These are phyloP conservation scores for Sporothrix mexicana DNA, from an alignment of 2,329 filamentous ascomycete genomes.

Conservation along the genomic window DNA sequence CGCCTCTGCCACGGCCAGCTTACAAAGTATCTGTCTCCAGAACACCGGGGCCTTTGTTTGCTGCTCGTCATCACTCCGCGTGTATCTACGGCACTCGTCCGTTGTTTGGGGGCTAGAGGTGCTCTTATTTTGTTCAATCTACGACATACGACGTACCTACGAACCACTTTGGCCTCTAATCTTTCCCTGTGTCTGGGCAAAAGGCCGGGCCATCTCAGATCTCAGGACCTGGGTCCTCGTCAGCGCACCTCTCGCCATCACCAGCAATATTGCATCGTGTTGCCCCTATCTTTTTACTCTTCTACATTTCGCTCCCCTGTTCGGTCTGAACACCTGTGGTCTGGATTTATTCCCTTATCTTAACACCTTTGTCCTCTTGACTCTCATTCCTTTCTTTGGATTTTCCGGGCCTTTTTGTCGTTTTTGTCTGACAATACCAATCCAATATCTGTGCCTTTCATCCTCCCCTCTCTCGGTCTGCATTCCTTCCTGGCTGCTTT, in stretches of 20 bases:
- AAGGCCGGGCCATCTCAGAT: too few species aligned
- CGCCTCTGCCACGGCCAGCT: slow-evolving; percentile 5
- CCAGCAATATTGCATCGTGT: slow-evolving; percentile 6
- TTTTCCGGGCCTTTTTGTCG: neutral
- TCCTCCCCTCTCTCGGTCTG: slow-evolving; percentile 14
- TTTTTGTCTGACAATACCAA: neutral
- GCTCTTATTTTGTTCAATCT: too few species aligned
- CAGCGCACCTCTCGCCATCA: slow-evolving; percentile 18
- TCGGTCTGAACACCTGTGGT: slow-evolving; percentile 11
- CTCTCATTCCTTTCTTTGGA: neutral
- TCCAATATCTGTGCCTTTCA: neutral
- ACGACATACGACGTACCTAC: too few species aligned
- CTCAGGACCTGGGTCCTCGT: neutral
- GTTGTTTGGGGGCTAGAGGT: neutral
- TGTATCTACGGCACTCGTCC: neutral
- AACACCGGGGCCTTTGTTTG: neutral
- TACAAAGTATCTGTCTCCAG: neutral
- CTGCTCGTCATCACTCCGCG: slow-evolving; percentile 5
- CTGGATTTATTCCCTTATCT: neutral
- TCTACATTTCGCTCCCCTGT: neutral
- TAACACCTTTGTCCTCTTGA: neutral
- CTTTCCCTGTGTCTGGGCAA: too few species aligned
- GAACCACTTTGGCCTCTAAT: too few species aligned
- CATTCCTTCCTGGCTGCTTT: slow-evolving; percentile 10
- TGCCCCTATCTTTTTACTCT: neutral